A percentile compares a stretch with the other conserved stretches of the same genome.
phyloP scores from a whole-genome alignment of 768 basidiomycete genomes.

The Rhodotorula diobovata region DNA sequence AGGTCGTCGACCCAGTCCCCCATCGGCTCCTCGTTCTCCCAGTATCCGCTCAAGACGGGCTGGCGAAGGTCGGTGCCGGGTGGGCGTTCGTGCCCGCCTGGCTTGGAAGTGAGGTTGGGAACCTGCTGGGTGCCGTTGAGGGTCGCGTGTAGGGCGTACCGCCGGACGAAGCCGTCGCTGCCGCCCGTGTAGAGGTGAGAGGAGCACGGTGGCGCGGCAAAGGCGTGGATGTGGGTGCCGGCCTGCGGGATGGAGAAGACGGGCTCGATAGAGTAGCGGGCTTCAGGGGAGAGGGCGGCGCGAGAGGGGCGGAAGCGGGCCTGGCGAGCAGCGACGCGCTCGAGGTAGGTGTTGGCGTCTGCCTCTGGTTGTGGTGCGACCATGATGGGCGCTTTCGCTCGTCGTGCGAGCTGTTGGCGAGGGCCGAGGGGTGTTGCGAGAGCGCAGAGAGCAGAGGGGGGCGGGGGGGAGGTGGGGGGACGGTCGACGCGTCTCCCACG shows the following conservation, averaged over 20 bases:
- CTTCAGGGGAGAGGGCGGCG: not conserved
- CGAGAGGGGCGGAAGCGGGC: conserved; percentile 6
- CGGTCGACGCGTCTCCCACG: not conserved
- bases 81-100: not conserved
- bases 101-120: conserved; percentile 28
- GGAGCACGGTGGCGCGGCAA: conserved; percentile 33
- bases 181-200: conserved; percentile 40
- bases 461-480: not conserved
- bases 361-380: not conserved
- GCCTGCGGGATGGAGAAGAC: conserved; percentile 30
- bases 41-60: conserved; percentile 38
- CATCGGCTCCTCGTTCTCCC: conserved; percentile 40
- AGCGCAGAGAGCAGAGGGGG: not conserved
- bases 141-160: conserved; percentile 35
- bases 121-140: conserved; percentile 29
- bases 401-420: too few species aligned
- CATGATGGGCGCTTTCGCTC: not conserved
- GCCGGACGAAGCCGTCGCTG: conserved; percentile 41
- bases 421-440: too few species aligned
- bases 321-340: too few species aligned
- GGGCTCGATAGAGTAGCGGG: conserved; percentile 12
- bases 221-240: conserved; percentile 26
- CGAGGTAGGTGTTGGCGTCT: not conserved
- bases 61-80: conserved; percentile 5
- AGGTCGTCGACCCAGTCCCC: conserved; percentile 31